Percentiles rank a stretch among this genome's conserved stretches.
Conservation (phyloP, 495 filamentous ascomycete species). For the Articulospora tetracladia region DNA sequence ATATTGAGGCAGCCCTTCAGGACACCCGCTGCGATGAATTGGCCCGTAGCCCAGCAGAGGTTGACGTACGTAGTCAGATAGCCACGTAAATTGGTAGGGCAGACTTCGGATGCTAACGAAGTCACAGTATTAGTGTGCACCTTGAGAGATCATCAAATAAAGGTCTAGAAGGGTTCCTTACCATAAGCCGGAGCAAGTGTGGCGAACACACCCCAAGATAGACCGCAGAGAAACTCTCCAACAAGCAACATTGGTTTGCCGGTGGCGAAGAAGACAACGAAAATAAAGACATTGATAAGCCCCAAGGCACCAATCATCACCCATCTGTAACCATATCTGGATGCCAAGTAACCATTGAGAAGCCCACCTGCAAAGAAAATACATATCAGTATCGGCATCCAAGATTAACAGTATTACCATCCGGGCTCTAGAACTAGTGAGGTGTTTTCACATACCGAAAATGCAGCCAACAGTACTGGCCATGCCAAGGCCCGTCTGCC, state of each 20-base stretch:
- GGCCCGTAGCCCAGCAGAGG: constrained; percentile 61
- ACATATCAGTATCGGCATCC: background rate
- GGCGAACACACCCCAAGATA: constrained; percentile 67
- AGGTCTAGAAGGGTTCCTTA: too few species aligned
- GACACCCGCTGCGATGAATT: constrained; percentile 58
- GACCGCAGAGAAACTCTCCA: constrained; percentile 65
- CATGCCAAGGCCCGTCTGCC: constrained; percentile 12
- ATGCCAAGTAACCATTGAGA: constrained; percentile 42
- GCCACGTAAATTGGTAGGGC: constrained; percentile 8
- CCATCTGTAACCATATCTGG: constrained; percentile 39
- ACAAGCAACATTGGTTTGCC: constrained; percentile 55
- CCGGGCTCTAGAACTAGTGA: background rate
- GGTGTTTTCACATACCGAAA: constrained; percentile 30
- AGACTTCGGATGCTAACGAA: constrained; percentile 23
- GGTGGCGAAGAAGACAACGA: constrained; percentile 58
- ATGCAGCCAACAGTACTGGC: constrained; percentile 19
- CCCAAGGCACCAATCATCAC: constrained; percentile 59
- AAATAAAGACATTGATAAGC: constrained; percentile 44
- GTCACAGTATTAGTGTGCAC: too few species aligned
- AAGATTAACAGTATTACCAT: background rate
- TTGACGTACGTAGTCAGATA: constrained; percentile 38
- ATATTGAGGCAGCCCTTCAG: constrained; percentile 42
- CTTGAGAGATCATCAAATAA: too few species aligned
- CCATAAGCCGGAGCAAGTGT: constrained; percentile 46
- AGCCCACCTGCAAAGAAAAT: constrained; percentile 1